Conservation (phyloP, 305 asterid genomes). For the Lippia alba region DNA sequence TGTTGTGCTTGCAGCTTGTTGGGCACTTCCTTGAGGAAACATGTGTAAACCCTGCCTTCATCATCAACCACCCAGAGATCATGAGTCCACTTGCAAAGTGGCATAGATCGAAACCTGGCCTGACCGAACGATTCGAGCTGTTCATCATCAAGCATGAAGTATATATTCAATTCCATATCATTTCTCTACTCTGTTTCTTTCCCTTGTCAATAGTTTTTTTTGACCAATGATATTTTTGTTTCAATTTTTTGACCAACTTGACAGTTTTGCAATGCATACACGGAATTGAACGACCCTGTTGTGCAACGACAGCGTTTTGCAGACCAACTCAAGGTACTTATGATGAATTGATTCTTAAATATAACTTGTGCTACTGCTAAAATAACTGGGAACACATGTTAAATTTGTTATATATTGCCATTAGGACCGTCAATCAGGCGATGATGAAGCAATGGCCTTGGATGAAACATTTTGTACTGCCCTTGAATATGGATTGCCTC, state of each 20-base stretch:
- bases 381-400: conserved; percentile 1
- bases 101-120: conserved; percentile 82
- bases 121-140: conserved; percentile 91
- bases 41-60: conserved; percentile 75
- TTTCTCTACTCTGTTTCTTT: background rate
- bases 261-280: conserved; percentile 91
- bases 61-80: conserved; percentile 93
- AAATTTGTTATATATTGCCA: conserved; percentile 5
- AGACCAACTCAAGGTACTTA: conserved; percentile 88
- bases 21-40: conserved; percentile 94
- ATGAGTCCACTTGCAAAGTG: conserved; percentile 97
- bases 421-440: conserved; percentile 94
- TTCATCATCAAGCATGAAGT: conserved; percentile 91
- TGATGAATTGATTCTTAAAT: conserved; percentile 7
- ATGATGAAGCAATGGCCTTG: conserved; percentile 97
- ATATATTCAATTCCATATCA: conserved; percentile 25
- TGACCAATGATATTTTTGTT: conserved; percentile 11
- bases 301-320: conserved; percentile 93
- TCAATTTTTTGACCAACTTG: conserved; percentile 6
- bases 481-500: conserved; percentile 94
- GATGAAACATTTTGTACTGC: conserved; percentile 86
- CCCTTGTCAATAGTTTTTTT: background rate
- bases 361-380: background rate
- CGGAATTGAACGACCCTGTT: conserved; percentile 92
- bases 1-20: conserved; percentile 65